phyloP scores from a whole-genome alignment of 1,284 basidiomycete species.

The Ustilago nuda region DNA sequence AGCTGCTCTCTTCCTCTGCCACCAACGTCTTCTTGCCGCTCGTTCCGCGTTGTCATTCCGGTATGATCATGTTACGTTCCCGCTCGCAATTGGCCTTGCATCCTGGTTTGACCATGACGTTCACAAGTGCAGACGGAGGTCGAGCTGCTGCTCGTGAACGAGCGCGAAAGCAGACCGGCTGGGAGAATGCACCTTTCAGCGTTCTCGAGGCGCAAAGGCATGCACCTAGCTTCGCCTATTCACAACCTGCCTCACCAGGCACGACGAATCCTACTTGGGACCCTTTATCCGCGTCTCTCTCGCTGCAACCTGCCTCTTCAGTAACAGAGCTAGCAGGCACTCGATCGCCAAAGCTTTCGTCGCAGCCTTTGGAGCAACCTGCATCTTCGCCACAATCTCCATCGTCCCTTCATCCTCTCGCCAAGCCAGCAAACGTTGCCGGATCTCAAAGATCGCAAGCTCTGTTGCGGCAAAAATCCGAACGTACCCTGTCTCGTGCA shows the following conservation, averaged over 20 bases:
- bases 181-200: slow-evolving; percentile 60
- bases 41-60: slow-evolving; percentile 55
- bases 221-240: slow-evolving; percentile 28
- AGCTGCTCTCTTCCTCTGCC: slow-evolving; percentile 27
- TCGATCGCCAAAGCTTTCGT: slow-evolving; percentile 19
- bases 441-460: slow-evolving; percentile 8
- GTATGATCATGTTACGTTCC: slow-evolving; percentile 56
- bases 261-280: slow-evolving; percentile 28
- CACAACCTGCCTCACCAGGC: slow-evolving; percentile 49
- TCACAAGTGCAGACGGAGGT: slow-evolving; percentile 49
- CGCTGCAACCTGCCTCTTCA: slow-evolving; percentile 26
- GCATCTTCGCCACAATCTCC: slow-evolving; percentile 19
- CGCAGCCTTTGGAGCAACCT: slow-evolving; percentile 12
- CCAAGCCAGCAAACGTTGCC: slow-evolving; percentile 1
- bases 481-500: slow-evolving; percentile 28
- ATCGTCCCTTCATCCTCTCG: slow-evolving; percentile 14
- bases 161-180: slow-evolving; percentile 46
- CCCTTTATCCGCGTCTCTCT: slow-evolving; percentile 13
- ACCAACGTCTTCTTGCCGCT: slow-evolving; percentile 25
- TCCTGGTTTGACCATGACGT: slow-evolving; percentile 41
- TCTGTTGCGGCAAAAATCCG: slow-evolving; percentile 28
- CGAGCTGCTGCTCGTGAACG: slow-evolving; percentile 59
- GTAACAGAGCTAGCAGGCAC: slow-evolving; percentile 15
- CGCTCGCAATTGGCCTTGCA: slow-evolving; percentile 57
- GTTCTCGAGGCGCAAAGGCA: slow-evolving; percentile 54